Evolutionary conservation across 1,284 basidiomycete species (phyloP).

Genomic region (Melampsora larici-populina): DNA sequence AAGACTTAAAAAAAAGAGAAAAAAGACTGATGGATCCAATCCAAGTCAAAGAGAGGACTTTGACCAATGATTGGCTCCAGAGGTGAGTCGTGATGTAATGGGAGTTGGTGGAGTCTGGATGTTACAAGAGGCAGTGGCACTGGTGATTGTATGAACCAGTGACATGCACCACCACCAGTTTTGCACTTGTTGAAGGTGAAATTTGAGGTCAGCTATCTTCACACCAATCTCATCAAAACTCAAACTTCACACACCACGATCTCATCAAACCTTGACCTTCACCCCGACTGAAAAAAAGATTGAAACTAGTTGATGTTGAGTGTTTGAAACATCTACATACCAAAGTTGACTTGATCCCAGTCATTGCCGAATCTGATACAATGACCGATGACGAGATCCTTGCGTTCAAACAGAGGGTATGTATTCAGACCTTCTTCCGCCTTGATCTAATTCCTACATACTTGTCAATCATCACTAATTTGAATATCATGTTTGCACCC

Average conservation of each 20-base stretch:
- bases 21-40: no score
- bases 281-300: slow-evolving; percentile 57
- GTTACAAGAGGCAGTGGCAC: no score
- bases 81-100: no score
- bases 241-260: neutral
- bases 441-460: neutral
- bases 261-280: slow-evolving; percentile 29
- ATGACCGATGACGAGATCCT: slow-evolving; percentile 89
- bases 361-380: slow-evolving; percentile 95
- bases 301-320: slow-evolving; percentile 94
- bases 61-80: no score
- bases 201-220: no score
- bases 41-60: no score
- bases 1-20: no score
- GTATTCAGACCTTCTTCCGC: neutral
- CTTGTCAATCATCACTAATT: neutral
- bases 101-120: no score
- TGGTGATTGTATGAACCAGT: no score
- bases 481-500: slow-evolving; percentile 5
- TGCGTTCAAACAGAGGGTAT: slow-evolving; percentile 83
- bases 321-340: slow-evolving; percentile 94
- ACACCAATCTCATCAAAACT: no score
- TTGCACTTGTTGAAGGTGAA: no score
- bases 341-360: slow-evolving; percentile 92
- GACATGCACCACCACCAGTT: no score